A percentile compares a stretch with the other conserved stretches of the same genome.
Conservation (phyloP, 495 filamentous ascomycete genomes). For the Delitschia confertaspora region DNA sequence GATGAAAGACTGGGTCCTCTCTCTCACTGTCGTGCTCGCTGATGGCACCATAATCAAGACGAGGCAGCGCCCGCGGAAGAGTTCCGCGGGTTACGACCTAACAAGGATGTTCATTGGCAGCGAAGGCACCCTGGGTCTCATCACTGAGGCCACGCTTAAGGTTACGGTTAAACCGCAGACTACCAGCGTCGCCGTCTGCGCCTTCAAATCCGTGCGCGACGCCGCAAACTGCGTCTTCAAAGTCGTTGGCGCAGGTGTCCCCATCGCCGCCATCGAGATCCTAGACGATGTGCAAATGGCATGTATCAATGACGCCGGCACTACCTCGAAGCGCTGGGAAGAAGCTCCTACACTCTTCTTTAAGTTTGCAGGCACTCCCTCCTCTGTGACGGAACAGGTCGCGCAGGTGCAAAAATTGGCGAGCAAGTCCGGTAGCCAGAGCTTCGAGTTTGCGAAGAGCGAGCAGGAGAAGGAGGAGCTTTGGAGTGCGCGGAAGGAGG, state of each 20-base stretch:
- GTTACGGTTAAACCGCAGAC: constrained; percentile 68
- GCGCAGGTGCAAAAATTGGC: constrained; percentile 60
- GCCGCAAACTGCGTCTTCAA: constrained; percentile 74
- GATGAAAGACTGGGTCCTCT: constrained; percentile 93
- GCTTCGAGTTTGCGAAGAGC: constrained; percentile 71
- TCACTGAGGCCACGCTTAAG: constrained; percentile 81
- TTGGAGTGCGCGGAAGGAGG: constrained; percentile 83
- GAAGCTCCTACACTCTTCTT: constrained; percentile 86
- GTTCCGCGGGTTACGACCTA: constrained; percentile 78
- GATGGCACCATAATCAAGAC: constrained; percentile 92
- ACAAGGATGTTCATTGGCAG: constrained; percentile 79
- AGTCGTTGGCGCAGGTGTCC: constrained; percentile 71
- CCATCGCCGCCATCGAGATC: constrained; percentile 83
- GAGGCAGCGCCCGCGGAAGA: constrained; percentile 65
- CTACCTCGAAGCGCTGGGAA: constrained; percentile 62
- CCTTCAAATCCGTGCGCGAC: constrained; percentile 66
- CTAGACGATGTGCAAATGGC: constrained; percentile 92
- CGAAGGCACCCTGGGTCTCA: constrained; percentile 85
- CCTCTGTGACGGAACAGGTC: constrained; percentile 76
- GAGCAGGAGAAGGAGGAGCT: constrained; percentile 63
- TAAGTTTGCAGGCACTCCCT: constrained; percentile 76
- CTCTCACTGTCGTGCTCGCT: constrained; percentile 82
- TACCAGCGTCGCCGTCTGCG: constrained; percentile 74
- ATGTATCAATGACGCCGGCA: constrained; percentile 74
- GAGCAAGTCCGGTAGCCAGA: constrained; percentile 48